A percentile compares a stretch with the other conserved stretches of the same genome.
Evolutionary conservation across 805 yeast genomes (phyloP).

Genomic region (Starmerella floris): DNA sequence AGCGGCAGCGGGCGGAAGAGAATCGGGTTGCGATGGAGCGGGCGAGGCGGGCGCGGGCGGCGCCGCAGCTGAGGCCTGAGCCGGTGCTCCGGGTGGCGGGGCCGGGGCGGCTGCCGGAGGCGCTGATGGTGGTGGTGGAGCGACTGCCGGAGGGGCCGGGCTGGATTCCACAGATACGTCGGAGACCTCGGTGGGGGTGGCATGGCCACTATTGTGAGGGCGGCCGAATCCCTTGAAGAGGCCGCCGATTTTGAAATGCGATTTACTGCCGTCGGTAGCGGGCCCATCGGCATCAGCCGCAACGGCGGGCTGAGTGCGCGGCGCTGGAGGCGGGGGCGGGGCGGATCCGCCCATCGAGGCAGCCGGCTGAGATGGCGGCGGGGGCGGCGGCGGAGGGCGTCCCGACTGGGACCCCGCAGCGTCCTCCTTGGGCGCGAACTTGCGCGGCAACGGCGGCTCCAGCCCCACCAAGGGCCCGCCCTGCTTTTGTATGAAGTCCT

Average conservation of each 20-base stretch:
- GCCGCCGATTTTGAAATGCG: conserved; percentile 12
- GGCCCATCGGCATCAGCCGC: conserved; percentile 11
- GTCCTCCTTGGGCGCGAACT: conserved; percentile 24
- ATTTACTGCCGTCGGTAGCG: not conserved
- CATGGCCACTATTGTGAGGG: not conserved
- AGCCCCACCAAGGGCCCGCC: conserved; percentile 72
- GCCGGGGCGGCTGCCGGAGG: not conserved
- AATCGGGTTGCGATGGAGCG: conserved; percentile 11
- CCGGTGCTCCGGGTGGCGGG: conserved; percentile 6
- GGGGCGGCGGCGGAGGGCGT: conserved; percentile 27
- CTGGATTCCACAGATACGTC: conserved; percentile 9
- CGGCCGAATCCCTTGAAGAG: conserved; percentile 8
- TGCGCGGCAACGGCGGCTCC: conserved; percentile 73
- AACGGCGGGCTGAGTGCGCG: not conserved
- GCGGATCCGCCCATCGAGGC: conserved; percentile 7
- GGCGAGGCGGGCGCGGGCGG: conserved; percentile 10
- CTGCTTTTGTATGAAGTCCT: conserved; percentile 56
- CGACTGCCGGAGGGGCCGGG: conserved; percentile 15
- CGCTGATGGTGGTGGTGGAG: not conserved
- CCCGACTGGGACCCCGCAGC: not conserved
- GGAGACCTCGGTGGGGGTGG: conserved; percentile 2
- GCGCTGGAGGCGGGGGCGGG: conserved; percentile 9
- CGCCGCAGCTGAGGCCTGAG: conserved; percentile 12
- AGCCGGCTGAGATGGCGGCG: conserved; percentile 20
- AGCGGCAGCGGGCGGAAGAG: conserved; percentile 1